Evolutionary conservation across 176 grass and related monocot genomes (phyloP).

Genomic region (Otatea glauca): DNA sequence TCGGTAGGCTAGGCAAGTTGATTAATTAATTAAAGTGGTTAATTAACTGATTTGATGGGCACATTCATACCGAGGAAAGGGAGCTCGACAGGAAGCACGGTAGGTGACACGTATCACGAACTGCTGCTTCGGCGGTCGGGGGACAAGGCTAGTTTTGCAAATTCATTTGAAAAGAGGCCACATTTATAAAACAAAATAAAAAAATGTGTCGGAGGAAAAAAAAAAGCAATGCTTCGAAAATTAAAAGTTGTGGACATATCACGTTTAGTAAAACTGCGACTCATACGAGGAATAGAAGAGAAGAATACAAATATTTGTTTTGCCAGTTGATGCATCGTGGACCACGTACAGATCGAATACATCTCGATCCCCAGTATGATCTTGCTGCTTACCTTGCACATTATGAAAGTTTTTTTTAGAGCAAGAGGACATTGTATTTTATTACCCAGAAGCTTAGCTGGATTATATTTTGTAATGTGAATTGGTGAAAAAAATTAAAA

Average conservation of each 20-base stretch:
- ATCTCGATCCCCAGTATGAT: background rate
- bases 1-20: too few relatives aligned
- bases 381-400: background rate
- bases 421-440: background rate
- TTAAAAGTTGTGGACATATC: constrained; percentile 28
- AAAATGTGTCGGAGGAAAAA: too few relatives aligned
- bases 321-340: constrained; percentile 5
- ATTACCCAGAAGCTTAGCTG: background rate
- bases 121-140: too few relatives aligned
- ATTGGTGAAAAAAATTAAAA: background rate
- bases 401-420: background rate
- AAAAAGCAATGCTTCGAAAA: too few relatives aligned
- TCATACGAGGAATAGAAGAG: background rate
- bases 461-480: background rate
- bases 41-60: too few relatives aligned
- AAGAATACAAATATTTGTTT: background rate
- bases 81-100: too few relatives aligned
- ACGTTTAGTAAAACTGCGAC: background rate
- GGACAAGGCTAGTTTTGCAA: too few relatives aligned
- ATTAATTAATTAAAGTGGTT: too few relatives aligned
- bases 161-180: too few relatives aligned
- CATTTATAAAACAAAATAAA: too few relatives aligned
- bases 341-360: constrained; percentile 27
- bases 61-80: too few relatives aligned
- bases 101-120: too few relatives aligned